Evolutionary conservation across 305 asterid genomes (phyloP).

Genomic region (Fraxinus latifolia): DNA sequence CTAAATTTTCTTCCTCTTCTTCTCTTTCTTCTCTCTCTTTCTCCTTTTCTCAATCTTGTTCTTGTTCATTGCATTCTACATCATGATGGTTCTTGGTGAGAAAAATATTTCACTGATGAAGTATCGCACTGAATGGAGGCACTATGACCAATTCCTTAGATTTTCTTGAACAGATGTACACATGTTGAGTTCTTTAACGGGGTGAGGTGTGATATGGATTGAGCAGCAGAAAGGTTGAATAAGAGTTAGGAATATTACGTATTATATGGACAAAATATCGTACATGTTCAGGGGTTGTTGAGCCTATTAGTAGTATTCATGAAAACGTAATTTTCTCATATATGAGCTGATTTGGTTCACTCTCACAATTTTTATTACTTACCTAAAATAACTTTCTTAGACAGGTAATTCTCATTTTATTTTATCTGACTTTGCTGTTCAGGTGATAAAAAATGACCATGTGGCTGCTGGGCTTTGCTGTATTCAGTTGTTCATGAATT

Average conservation of each 20-base stretch:
- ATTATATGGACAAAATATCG: neutral
- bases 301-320: neutral
- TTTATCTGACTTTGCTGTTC: constrained; percentile 29
- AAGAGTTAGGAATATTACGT: neutral
- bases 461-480: constrained; percentile 97
- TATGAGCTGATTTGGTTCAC: neutral
- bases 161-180: neutral
- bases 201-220: neutral
- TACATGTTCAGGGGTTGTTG: neutral
- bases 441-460: constrained; percentile 93
- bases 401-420: constrained; percentile 20
- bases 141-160: neutral
- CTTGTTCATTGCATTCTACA: neutral
- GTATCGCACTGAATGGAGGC: neutral
- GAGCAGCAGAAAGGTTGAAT: neutral
- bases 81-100: neutral
- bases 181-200: neutral
- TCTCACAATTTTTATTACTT: neutral
- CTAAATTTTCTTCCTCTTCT: neutral
- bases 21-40: neutral
- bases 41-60: neutral
- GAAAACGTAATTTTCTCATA: neutral
- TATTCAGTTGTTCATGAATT: constrained; percentile 90
- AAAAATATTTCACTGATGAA: neutral
- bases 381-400: neutral